Evolutionary conservation across 345 rosid genomes (phyloP).

Genomic region (Eucalyptus pauciflora): DNA sequence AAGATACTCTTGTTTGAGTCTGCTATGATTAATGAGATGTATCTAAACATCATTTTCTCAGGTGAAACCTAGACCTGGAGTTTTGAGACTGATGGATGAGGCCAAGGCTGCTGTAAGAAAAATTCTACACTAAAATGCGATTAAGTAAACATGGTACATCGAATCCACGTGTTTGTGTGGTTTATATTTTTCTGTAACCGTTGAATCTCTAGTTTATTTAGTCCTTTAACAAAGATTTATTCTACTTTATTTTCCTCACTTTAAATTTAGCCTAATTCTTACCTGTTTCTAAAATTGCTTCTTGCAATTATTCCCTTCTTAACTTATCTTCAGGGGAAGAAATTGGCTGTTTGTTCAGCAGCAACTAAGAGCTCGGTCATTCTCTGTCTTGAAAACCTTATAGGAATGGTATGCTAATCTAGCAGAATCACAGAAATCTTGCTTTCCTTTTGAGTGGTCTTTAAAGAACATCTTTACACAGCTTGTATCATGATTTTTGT

Average conservation of each 20-base stretch:
- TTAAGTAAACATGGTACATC: background rate
- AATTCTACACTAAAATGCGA: background rate
- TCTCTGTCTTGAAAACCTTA: slow-evolving; percentile 81
- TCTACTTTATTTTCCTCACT: background rate
- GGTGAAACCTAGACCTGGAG: slow-evolving; percentile 96
- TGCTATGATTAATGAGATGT: background rate
- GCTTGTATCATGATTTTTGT: background rate
- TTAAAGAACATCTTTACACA: background rate
- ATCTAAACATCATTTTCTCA: slow-evolving; percentile 3
- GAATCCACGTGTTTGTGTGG: background rate
- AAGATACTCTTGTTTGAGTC: background rate
- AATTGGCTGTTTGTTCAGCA: slow-evolving; percentile 86
- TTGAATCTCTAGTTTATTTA: background rate
- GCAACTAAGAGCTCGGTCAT: slow-evolving; percentile 96
- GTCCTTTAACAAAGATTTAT: background rate
- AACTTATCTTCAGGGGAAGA: slow-evolving; percentile 42
- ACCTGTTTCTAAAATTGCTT: background rate
- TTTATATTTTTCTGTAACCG: background rate
- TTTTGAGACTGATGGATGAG: slow-evolving; percentile 88
- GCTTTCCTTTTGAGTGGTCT: background rate
- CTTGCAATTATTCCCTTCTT: background rate
- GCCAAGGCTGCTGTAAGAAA: slow-evolving; percentile 73
- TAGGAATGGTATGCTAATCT: slow-evolving; percentile 46
- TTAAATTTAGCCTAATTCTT: background rate
- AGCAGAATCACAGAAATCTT: background rate